Evolutionary conservation across 75 land plant species (phyloP), one percentile per base, ranked within the genome.

Genomic region (Cunninghamia lanceolata): DNA sequence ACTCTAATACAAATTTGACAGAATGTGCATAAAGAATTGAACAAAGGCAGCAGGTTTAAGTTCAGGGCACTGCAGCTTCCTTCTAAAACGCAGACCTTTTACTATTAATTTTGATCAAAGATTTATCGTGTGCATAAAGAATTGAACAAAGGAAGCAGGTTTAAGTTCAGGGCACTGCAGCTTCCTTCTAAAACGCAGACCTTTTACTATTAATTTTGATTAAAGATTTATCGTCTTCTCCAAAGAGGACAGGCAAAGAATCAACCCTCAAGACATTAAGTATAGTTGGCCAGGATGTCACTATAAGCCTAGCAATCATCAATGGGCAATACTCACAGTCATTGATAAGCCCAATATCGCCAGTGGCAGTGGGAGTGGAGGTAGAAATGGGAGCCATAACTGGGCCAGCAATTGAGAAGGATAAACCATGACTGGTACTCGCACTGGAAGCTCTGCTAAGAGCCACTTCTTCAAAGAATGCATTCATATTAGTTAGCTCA

Each of bases 331-430:
- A 19, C 82, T 80, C 40, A 80, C 82, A 80, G 50, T 80, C 82
- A 8, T 80, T 80, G 82, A 80, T 43, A 28, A 80, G 82, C 39
- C 50, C 82, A 21, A 83, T 11, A 36, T 53, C 47, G 21, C 38
- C 84, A 15, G 1, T 52, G 17, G 50, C 28, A 63, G 68, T 28
- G n/a, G 68, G 68, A 63, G n/a, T 7, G 1, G 68, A 63, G 7
- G 63, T 21, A 28, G 68, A 63, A 28, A 28, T 25, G 35, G 84
- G 84, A 52, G 66, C 63, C 56, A 83, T 46, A 35, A 54, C 84
- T 9, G 84, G 84, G 8, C 84, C 84, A 13, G 63, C 84, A 50
- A 83, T 83, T 32, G 84, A 83, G 38, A 83, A 83, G 11, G 84
- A 83, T 7, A 83, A 53, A 32, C 84, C 84, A 53, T 34, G 66